Base-by-base conservation (phyloP, 495 filamentous ascomycete genomes). In the Aspergillus wentii region DNA sequence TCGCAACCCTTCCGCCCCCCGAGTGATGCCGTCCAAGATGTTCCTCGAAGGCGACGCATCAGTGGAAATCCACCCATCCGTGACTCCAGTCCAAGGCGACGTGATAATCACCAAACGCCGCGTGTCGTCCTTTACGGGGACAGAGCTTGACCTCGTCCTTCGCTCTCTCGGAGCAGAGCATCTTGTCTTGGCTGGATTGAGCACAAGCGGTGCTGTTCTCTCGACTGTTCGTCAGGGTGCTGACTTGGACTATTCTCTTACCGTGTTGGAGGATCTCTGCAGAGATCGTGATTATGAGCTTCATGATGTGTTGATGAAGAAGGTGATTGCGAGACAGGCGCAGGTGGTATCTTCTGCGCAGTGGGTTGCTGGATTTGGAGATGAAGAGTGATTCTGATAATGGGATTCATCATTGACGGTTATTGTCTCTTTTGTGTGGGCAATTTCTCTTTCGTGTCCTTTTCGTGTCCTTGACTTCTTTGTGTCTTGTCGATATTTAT, bases 181-280 rank as follows among this genome's bases (percentile, higher is more conserved):
- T 8, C 20, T 69, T 2, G 56, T 66, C 9, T 15, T 69, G 2
- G 50, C 52, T 1, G 65, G 65, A 1, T 30, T 68, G 14, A 51
- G 37, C 17, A 63, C 65, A 3, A 64, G 62, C 18, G 65, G 63
- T 8, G 64, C 58, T 5, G 62, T 68, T 6, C 44, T 71, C 20
- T 66, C 63, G 3, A 71, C 65, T 9, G 46, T 69, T 17, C 59
- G 56, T 8, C 50, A 62, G 15, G 65, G 56, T 6, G 46, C 40
- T 11, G 64, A 69, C 45, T 23, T 57, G 35, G 67, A 69, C 35
- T 64, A 59, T 22, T 30, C 43, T 2, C 22, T 69, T 20, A 59
- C 53, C 3, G 56, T 71, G 0, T 21, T 69, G 30, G 44, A 54
- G 15, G 64, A 69, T 43, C 32, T 61, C 2, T 68, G 62, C 34